Conservation (phyloP, 495 filamentous ascomycete genomes). For the Trypethelium eluteriae region DNA sequence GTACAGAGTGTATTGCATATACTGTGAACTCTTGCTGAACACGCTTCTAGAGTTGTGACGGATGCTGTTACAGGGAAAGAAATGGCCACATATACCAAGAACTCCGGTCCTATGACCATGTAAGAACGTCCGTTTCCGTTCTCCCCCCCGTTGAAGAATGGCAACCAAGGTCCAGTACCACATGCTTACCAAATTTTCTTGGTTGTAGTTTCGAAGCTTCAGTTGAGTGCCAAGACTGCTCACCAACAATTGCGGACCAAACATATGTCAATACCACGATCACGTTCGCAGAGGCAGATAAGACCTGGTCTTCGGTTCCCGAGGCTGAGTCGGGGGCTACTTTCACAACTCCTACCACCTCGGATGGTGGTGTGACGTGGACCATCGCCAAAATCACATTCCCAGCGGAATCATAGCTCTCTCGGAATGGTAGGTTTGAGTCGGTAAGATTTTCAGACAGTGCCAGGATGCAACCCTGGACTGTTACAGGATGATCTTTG, state of each 20-base stretch:
- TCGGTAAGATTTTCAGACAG: neutral
- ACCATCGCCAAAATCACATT: slow-evolving; percentile 2
- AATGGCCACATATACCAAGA: neutral
- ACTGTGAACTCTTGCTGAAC: neutral
- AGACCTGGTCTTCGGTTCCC: neutral
- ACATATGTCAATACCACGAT: slow-evolving; percentile 8
- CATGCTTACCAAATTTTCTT: neutral
- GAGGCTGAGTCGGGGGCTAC: neutral
- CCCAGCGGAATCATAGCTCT: slow-evolving; percentile 2
- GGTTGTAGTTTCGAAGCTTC: neutral
- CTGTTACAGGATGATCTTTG: neutral
- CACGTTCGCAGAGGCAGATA: neutral
- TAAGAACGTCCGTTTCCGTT: neutral
- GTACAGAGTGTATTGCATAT: neutral
- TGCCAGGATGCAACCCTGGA: neutral
- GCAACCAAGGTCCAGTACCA: neutral
- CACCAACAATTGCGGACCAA: neutral
- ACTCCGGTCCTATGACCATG: slow-evolving; percentile 3
- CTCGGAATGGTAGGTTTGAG: neutral
- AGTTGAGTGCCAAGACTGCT: neutral
- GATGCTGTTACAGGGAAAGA: neutral
- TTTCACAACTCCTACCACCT: slow-evolving; percentile 1
- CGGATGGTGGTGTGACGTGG: neutral
- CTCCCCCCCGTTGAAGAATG: neutral
- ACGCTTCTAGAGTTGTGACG: neutral